Conservation (phyloP, 108 stramenopile genomes). For the Nitzschia palea region DNA sequence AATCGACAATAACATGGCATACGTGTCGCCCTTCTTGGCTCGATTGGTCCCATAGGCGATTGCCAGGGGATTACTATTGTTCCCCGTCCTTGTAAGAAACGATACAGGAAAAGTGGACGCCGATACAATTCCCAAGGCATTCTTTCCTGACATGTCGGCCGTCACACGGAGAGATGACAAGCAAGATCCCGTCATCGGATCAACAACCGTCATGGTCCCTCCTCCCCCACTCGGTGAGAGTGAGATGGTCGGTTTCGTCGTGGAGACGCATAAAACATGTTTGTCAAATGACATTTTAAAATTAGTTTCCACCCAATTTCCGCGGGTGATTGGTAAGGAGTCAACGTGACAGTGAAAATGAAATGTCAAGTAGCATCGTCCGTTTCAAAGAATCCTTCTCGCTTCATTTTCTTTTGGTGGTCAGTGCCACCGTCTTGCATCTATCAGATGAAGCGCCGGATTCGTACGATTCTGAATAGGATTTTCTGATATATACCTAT, state of each 20-base stretch:
- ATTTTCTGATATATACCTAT: too few species aligned
- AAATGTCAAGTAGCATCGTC: too few species aligned
- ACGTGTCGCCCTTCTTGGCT: constrained; percentile 43
- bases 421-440: too few species aligned
- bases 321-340: too few species aligned
- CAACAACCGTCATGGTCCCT: constrained; percentile 42
- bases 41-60: constrained; percentile 34
- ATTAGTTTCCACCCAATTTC: too few species aligned
- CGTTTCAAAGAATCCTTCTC: too few species aligned
- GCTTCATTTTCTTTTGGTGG: too few species aligned
- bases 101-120: constrained; percentile 40
- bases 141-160: constrained; percentile 45
- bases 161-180: constrained; percentile 43
- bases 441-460: too few species aligned
- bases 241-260: constrained; percentile 41
- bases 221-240: constrained; percentile 50
- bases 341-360: too few species aligned
- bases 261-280: constrained; percentile 31
- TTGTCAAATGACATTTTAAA: constrained; percentile 15
- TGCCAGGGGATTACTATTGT: constrained; percentile 19
- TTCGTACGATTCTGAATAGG: too few species aligned
- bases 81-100: constrained; percentile 13
- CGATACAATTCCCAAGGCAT: constrained; percentile 37
- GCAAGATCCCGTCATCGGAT: constrained; percentile 38
- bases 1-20: constrained; percentile 51